Evolutionary conservation across 306 rosid species (phyloP), one percentile per base, ranked within the genome.

Genomic region (Quercus gilva): DNA sequence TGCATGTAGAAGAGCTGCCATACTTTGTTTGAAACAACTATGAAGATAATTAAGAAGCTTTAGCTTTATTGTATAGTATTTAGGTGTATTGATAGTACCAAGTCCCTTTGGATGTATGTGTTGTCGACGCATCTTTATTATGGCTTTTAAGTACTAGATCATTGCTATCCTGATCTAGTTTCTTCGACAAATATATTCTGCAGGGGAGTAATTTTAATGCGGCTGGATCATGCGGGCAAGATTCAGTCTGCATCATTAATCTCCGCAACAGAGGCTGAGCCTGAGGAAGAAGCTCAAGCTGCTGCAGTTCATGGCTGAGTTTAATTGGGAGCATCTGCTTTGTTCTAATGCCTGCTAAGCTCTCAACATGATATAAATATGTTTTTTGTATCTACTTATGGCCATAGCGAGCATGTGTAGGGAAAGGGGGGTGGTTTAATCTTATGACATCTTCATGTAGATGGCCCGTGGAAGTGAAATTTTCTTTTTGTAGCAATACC

Each of bases 151-250:
- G 52, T 77, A 51, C 74, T 25, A 20, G 5, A 59, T 81, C 9
- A 8, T 33, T 58, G 35, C 28, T 4, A 9, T 64, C 55, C n/a
- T 70, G 71, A 49, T 63, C 11, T 4, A 2, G 6, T 52, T 31
- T 55, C 20, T 19, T 20, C 20, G 9, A 8, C 15, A 23, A 14
- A 35, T 56, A 29, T 56, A 17, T 67, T 72, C 74, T 71, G 15
- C 80, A 95, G 99, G 91, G 99, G 97, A 73, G 98, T 95, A 71
- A 95, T 93, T 79, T 87, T 95, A 85, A 93, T 95, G 99, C 85
- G 94, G 76, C 91, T 95, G 19, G 97, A 93, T 84, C 83, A 90
- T 78, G 85, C 92, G 55, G 99, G 99, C 86, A 95, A 93, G 93
- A 89, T 95, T 83, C 99, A 91, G 83, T 93, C 99, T 4, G 97